Base-by-base conservation (phyloP, 2,329 filamentous ascomycete species). In the Fusarium albidum region DNA sequence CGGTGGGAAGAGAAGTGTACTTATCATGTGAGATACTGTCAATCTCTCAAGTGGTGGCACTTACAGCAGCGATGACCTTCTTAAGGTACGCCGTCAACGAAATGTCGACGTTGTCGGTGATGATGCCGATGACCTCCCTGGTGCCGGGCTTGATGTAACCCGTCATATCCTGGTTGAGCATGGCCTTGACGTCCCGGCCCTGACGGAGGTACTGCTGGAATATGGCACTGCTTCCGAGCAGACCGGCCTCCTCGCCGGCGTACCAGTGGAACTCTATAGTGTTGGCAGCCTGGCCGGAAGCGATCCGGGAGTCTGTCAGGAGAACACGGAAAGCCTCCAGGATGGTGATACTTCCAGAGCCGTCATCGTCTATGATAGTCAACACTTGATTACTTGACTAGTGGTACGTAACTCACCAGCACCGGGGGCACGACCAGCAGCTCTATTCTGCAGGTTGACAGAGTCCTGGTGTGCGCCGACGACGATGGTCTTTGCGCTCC, bases 211-310 rank as follows among this genome's bases (percentile, higher is more conserved):
- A 79, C 34, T 68, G 59, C 18, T 71, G 64, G 57, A 77, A 78
- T 46, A 79, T 72, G 27, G 72, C 74, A 26, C 90, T 88, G 51
- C 86, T 90, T 39, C 91, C 91, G 1, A 94, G 82, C 34, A 95
- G 77, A 12, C 91, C 91, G 9, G 87, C 89, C 69, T 95, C 91
- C 66, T 95, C 91, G 1, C 89, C 91, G 4, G 86, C 88, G 73
- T 93, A 94, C 90, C 90, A 95, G 71, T 94, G 90, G 71, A 94
- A 94, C 74, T 95, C 91, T 52, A 95, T 74, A 0, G 89, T 92
- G 71, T 94, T 92, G 56, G 85, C 52, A 84, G 76, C 75, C 28
- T 72, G 79, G 29, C 88, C 89, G 14, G 79, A 76, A 5, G 83
- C 75, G 49, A 93, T 80, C 34, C 84, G 79, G 9, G 84, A 75